Evolutionary conservation across 2,329 filamentous ascomycete genomes (phyloP).

Genomic region (Westerdykella sp.): DNA sequence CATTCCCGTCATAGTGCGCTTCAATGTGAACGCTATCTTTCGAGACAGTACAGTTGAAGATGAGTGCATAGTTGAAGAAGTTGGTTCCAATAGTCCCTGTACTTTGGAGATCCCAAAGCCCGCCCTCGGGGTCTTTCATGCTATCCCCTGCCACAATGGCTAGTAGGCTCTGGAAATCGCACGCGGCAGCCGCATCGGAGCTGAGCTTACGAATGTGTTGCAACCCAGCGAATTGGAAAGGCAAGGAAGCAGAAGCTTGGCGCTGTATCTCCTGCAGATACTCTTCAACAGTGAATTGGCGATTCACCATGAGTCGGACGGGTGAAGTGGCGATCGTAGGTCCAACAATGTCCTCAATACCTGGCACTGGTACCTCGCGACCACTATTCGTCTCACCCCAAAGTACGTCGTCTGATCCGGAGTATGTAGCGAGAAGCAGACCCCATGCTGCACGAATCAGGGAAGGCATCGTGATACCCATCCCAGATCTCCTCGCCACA

Average conservation of each 20-base stretch:
- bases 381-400: conserved; percentile 42
- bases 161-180: conserved; percentile 44
- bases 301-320: conserved; percentile 37
- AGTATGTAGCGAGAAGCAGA: conserved; percentile 42
- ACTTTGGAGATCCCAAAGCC: conserved; percentile 28
- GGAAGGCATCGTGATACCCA: conserved; percentile 32
- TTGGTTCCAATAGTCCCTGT: conserved; percentile 29
- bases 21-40: conserved; percentile 19
- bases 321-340: conserved; percentile 40
- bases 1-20: conserved; percentile 24
- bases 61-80: conserved; percentile 34
- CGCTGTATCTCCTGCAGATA: conserved; percentile 26
- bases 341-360: conserved; percentile 37
- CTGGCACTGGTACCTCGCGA: conserved; percentile 29
- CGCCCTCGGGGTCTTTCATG: conserved; percentile 22
- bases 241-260: conserved; percentile 21
- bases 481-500: conserved; percentile 14
- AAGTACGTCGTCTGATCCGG: conserved; percentile 43
- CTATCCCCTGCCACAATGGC: conserved; percentile 36
- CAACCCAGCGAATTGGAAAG: conserved; percentile 39
- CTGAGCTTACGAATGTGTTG: conserved; percentile 40
- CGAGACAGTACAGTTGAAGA: conserved; percentile 26
- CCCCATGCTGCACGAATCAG: conserved; percentile 44
- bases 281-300: conserved; percentile 16
- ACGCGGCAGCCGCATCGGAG: conserved; percentile 38